These are phyloP conservation scores for Bondarzewia mesenterica DNA, from an alignment of 1,284 basidiomycete genomes.

Conservation along the genomic window DNA sequence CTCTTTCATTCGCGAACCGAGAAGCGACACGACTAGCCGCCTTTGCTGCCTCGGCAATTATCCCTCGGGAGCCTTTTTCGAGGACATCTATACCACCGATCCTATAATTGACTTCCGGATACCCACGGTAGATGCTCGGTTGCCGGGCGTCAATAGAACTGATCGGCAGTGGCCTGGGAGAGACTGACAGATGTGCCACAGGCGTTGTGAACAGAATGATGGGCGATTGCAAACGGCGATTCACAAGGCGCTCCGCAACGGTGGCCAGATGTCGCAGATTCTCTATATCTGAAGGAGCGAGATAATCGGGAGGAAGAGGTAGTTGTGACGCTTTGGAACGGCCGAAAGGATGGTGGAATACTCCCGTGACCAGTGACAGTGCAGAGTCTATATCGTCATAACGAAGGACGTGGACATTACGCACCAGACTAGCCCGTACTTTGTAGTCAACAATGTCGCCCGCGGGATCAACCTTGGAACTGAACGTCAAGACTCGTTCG, in stretches of 20 bases:
- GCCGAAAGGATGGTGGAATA: constrained; percentile 39
- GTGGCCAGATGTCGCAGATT: neutral
- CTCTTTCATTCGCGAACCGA: constrained; percentile 54
- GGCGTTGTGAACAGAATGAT: constrained; percentile 5
- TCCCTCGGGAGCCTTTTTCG: constrained; percentile 35
- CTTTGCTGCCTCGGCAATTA: constrained; percentile 85
- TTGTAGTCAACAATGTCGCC: constrained; percentile 69
- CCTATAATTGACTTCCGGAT: constrained; percentile 46
- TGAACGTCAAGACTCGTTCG: constrained; percentile 73
- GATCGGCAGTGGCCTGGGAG: constrained; percentile 15
- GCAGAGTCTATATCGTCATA: constrained; percentile 67
- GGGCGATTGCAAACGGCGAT: constrained; percentile 3
- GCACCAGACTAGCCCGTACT: constrained; percentile 66
- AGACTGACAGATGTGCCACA: neutral
- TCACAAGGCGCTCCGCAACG: constrained; percentile 3
- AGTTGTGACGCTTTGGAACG: neutral
- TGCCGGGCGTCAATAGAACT: constrained; percentile 13
- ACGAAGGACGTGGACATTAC: constrained; percentile 56
- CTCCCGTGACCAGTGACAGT: constrained; percentile 32
- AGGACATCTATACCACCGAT: constrained; percentile 20
- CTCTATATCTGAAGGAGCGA: neutral
- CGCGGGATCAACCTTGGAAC: constrained; percentile 53
- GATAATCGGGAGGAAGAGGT: neutral
- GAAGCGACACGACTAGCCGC: constrained; percentile 76
- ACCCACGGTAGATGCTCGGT: constrained; percentile 39